Evolutionary conservation across 345 rosid genomes (phyloP), one percentile per base, ranked within the genome.

Genomic region (Boechera stricta): DNA sequence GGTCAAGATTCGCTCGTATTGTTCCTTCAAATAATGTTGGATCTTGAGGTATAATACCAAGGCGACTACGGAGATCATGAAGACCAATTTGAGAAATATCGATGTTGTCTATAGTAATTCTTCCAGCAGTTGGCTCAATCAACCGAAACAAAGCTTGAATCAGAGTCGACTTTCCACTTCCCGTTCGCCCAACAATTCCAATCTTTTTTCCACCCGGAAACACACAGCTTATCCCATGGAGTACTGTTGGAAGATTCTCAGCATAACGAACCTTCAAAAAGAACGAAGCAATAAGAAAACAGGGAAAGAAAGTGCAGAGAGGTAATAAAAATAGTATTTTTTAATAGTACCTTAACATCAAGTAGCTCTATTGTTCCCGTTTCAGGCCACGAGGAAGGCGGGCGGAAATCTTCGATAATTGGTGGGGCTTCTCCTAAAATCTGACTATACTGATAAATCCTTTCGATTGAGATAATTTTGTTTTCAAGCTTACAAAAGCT

Each of bases 401-500:
- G 98, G 41, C 81, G 82, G 65, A 79, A 81, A 73, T 84, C 87
- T 81, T 93, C 97, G 21, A 93, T 81, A 57, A 91, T 7, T 24
- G 86, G 66, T 39, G 88, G 90, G 58, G 96, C 88, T 87, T 96
- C 99, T 78, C 91, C 79, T 12, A 85, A 81, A 65, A 96, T 85
- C 84, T 88, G 90, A 85, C 99, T 91, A 83, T 95, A 95, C 74
- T 95, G 99, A 77, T 95, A 91, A 13, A 95, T 95, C 83, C 99
- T 88, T 79, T 95, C 99, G 15, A 95, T 93, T 38, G 99, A 95
- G 55, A 95, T 95, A 64, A 95, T 95, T 67, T 93, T 96, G 79
- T 96, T 96, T 85, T 96, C 99, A 31, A 96, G 97, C 84, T 96
- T 96, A 87, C 99, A 96, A 84, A 91, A 96, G 86, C 99, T 96